These are phyloP conservation scores for Aspergillus pseudonomiae DNA, from an alignment of 2,329 filamentous ascomycete species.

Conservation along the genomic window DNA sequence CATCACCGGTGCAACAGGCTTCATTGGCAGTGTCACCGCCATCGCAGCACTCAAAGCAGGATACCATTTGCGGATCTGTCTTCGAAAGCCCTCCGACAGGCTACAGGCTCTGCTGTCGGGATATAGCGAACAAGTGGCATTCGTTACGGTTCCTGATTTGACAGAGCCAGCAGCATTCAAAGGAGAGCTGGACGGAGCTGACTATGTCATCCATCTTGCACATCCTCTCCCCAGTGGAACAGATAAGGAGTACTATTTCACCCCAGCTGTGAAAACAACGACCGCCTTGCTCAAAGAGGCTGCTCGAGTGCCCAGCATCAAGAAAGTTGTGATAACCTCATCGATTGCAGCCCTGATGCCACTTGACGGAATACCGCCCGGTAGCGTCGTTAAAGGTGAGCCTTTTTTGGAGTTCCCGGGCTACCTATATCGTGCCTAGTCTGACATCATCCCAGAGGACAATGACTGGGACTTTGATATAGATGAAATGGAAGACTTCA, in stretches of 20 bases:
- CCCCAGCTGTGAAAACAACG: slow-evolving; percentile 27
- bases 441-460: slow-evolving; percentile 19
- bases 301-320: slow-evolving; percentile 21
- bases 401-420: too few relatives aligned
- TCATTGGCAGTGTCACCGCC: slow-evolving; percentile 28
- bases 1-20: slow-evolving; percentile 31
- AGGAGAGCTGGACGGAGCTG: slow-evolving; percentile 22
- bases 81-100: slow-evolving; percentile 17
- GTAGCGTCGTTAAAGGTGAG: slow-evolving; percentile 24
- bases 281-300: slow-evolving; percentile 22
- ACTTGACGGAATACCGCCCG: slow-evolving; percentile 18
- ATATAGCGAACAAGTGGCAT: slow-evolving; percentile 22
- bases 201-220: slow-evolving; percentile 31
- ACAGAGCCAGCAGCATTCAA: slow-evolving; percentile 20
- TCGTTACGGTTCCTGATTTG: slow-evolving; percentile 23
- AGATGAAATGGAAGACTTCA: slow-evolving; percentile 19
- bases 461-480: slow-evolving; percentile 27
- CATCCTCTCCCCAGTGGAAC: slow-evolving; percentile 24
- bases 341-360: slow-evolving; percentile 25
- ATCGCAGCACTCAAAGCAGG: slow-evolving; percentile 23
- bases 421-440: not conserved
- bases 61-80: slow-evolving; percentile 26
- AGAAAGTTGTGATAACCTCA: slow-evolving; percentile 28
- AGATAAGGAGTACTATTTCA: slow-evolving; percentile 23
- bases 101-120: slow-evolving; percentile 17